These are phyloP conservation scores for Corinectria fuckeliana DNA, from an alignment of 2,329 filamentous ascomycete genomes.

Conservation along the genomic window DNA sequence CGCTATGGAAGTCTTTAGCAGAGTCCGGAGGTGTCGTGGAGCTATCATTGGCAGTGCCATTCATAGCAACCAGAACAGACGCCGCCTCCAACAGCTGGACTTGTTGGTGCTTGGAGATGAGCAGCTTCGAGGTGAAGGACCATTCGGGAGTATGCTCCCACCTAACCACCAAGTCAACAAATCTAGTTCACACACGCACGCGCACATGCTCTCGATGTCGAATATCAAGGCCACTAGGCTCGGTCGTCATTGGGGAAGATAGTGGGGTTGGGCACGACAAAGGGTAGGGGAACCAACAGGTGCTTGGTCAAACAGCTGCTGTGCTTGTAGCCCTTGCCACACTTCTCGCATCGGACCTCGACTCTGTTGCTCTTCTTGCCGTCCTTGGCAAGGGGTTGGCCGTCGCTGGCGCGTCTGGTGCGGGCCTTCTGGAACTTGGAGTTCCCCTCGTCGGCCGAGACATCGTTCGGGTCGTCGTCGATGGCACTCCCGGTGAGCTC, in stretches of 20 bases:
- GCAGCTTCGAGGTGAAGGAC: slow-evolving; percentile 94
- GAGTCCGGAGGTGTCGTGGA: slow-evolving; percentile 69
- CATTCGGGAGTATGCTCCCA: slow-evolving; percentile 99
- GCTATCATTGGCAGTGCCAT: slow-evolving; percentile 54
- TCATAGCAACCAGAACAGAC: slow-evolving; percentile 96
- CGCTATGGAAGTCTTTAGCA: slow-evolving; percentile 74
- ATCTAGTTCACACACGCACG: slow-evolving; percentile 27
- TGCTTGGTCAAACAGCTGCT: slow-evolving; percentile 99
- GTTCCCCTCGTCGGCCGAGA: slow-evolving; percentile 62
- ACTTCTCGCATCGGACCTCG: slow-evolving; percentile 95
- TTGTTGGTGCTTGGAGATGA: slow-evolving; percentile 99
- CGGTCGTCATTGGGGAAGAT: slow-evolving; percentile 34
- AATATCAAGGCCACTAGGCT: slow-evolving; percentile 22
- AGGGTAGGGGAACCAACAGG: slow-evolving; percentile 85
- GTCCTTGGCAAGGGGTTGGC: slow-evolving; percentile 80
- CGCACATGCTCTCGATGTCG: slow-evolving; percentile 10
- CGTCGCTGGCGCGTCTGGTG: slow-evolving; percentile 78
- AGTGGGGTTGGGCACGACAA: slow-evolving; percentile 44
- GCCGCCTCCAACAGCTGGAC: slow-evolving; percentile 96
- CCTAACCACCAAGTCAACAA: slow-evolving; percentile 57
- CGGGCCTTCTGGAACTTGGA: slow-evolving; percentile 57
- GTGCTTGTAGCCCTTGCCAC: slow-evolving; percentile 99
- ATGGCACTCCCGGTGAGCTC: slow-evolving; percentile 67
- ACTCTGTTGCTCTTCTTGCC: slow-evolving; percentile 83
- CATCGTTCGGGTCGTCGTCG: slow-evolving; percentile 69